Conservation (phyloP, 139 green algal species). For the Gonium pectorale region DNA sequence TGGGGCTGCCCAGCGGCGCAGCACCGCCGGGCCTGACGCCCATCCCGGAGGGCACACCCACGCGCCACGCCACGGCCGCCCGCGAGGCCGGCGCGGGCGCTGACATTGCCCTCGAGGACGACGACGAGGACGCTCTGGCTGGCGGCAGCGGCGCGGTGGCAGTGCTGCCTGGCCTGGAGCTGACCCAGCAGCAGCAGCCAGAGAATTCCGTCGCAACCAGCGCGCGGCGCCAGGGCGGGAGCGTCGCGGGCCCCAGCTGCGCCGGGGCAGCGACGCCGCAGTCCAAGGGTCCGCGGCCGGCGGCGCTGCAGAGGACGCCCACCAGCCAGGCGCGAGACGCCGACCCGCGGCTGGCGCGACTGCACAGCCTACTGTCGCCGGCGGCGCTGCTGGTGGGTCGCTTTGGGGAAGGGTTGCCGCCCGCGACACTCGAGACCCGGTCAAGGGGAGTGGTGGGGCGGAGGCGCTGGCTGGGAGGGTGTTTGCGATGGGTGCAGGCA, state of each 20-base stretch:
- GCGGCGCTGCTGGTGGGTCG: constrained; percentile 38
- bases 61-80: background rate
- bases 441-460: no score
- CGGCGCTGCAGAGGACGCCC: background rate
- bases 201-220: background rate
- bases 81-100: background rate
- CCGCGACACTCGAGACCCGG: no score
- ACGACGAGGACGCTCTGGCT: background rate
- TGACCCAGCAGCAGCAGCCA: background rate
- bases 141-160: background rate
- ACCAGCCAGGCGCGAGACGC: background rate
- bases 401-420: no score
- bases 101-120: background rate
- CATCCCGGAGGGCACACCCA: constrained; percentile 9
- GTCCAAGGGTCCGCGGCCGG: background rate
- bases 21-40: background rate
- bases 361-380: constrained; percentile 34
- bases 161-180: background rate
- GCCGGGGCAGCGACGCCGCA: background rate
- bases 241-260: background rate
- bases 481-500: no score
- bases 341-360: constrained; percentile 5
- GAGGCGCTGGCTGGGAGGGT: no score
- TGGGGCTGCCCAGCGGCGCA: background rate
- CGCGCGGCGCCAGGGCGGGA: background rate